Evolutionary conservation across 306 rosid species (phyloP), one percentile per base, ranked within the genome.

Genomic region (Prunus mira): DNA sequence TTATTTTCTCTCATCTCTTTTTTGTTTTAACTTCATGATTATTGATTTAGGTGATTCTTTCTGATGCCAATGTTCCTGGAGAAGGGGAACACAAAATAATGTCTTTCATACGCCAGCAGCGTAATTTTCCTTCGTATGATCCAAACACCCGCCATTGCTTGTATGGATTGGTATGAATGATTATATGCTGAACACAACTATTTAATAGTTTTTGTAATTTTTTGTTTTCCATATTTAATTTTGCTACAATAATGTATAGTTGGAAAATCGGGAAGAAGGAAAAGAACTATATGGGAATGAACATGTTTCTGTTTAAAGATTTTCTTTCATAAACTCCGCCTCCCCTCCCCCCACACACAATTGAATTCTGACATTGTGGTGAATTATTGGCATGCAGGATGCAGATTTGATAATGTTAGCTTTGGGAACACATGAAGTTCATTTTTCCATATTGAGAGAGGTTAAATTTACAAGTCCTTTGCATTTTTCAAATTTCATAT

Each of bases 41-140:
- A 24, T 50, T 47, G 0, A 0, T 0, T 68, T 47, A 47, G 73
- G 58, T 68, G 15, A 47, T 68, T 14, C 24, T 68, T 5, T 68
- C 73, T 14, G 73, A 68, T 68, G 57, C 58, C 43, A 68, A 68
- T 22, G 73, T 32, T 79, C 90, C 93, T 12, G 96, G 93, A 1
- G 93, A 87, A 81, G 96, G 93, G 3, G 96, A 88, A 41, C 96
- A 88, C 46, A 91, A 91, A 57, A 73, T 91, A 1, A 84, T 87
- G 76, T 68, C 85, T 0, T 88, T 74, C 65, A 77, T 91, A 13
- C 79, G 91, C 0, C 52, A 45, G 14, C 90, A 87, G 51, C 84
- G 91, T 4, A 52, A 19, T 11, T 81, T 83, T 24, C 66, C 81
- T 6, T 71, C 20, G 0, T 85, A 87, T 57, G 34, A 88, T 85